These are phyloP conservation scores for Phanerochaete sordida DNA, from an alignment of 768 basidiomycete species.

Conservation along the genomic window DNA sequence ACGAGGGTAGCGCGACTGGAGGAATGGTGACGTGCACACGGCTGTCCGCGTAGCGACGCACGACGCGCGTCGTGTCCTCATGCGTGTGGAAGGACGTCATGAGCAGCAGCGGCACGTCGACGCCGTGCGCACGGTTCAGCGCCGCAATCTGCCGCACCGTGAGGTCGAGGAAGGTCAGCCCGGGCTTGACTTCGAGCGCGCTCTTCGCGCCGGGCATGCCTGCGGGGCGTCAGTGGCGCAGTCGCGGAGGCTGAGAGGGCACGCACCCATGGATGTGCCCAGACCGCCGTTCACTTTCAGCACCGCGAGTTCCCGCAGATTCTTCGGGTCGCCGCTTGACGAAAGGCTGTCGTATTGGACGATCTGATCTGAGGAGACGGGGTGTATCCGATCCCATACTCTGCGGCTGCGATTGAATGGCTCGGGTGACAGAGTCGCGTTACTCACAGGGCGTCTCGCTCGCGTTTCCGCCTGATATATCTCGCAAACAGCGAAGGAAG, in stretches of 20 bases:
- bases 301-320: constrained; percentile 69
- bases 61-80: constrained; percentile 72
- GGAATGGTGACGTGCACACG: constrained; percentile 71
- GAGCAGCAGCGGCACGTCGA: constrained; percentile 74
- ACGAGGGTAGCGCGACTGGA: constrained; percentile 72
- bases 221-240: background rate
- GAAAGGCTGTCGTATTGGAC: constrained; percentile 51
- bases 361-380: constrained; percentile 61
- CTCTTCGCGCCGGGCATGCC: constrained; percentile 52
- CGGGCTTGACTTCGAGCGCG: constrained; percentile 72
- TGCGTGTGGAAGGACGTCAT: constrained; percentile 84
- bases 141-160: constrained; percentile 65
- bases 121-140: constrained; percentile 54
- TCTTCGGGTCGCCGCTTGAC: constrained; percentile 37
- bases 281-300: constrained; percentile 78
- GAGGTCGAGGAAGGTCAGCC: constrained; percentile 66
- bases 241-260: background rate
- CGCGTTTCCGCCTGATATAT: constrained; percentile 84
- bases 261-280: constrained; percentile 59
- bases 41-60: constrained; percentile 62
- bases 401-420: constrained; percentile 12
- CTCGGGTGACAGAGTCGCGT: background rate
- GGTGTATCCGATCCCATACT: constrained; percentile 43
- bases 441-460: constrained; percentile 70
- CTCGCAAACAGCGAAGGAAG: constrained; percentile 96